A percentile compares a stretch with the other conserved stretches of the same genome.
phyloP scores from a whole-genome alignment of 2,329 filamentous ascomycete species.

The Colletotrichum melonis region DNA sequence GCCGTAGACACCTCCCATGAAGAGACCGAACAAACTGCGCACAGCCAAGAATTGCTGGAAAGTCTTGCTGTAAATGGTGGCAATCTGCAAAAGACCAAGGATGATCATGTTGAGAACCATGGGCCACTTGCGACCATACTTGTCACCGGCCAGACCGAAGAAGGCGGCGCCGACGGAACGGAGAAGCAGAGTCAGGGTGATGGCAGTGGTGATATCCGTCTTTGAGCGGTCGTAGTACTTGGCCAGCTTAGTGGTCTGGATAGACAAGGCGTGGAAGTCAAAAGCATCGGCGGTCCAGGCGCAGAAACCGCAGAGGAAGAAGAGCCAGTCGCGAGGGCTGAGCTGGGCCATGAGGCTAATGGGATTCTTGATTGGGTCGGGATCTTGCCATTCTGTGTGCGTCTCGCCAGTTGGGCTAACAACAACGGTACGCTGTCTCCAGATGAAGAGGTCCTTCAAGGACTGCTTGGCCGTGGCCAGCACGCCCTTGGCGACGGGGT shows the following conservation, averaged over 20 bases:
- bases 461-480: constrained; percentile 73
- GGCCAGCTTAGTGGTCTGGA: constrained; percentile 79
- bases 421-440: constrained; percentile 79
- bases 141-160: constrained; percentile 83
- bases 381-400: constrained; percentile 74
- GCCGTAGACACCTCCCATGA: constrained; percentile 86
- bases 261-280: constrained; percentile 84
- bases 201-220: constrained; percentile 79
- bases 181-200: constrained; percentile 80
- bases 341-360: constrained; percentile 75
- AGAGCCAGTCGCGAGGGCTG: constrained; percentile 75
- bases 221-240: constrained; percentile 61
- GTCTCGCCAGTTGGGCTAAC: constrained; percentile 74
- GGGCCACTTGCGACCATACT: constrained; percentile 85
- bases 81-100: constrained; percentile 74
- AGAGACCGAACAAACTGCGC: constrained; percentile 78
- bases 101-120: constrained; percentile 85
- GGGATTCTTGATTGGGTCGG: constrained; percentile 76
- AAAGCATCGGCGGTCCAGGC: constrained; percentile 88
- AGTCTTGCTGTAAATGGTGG: constrained; percentile 79
- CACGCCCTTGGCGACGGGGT: constrained; percentile 74
- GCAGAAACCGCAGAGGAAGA: constrained; percentile 78
- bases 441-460: constrained; percentile 74
- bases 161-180: constrained; percentile 79
- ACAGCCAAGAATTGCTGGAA: constrained; percentile 82